These are phyloP conservation scores for Huntiella moniliformis DNA, from an alignment of 2,329 filamentous ascomycete species.

Conservation along the genomic window DNA sequence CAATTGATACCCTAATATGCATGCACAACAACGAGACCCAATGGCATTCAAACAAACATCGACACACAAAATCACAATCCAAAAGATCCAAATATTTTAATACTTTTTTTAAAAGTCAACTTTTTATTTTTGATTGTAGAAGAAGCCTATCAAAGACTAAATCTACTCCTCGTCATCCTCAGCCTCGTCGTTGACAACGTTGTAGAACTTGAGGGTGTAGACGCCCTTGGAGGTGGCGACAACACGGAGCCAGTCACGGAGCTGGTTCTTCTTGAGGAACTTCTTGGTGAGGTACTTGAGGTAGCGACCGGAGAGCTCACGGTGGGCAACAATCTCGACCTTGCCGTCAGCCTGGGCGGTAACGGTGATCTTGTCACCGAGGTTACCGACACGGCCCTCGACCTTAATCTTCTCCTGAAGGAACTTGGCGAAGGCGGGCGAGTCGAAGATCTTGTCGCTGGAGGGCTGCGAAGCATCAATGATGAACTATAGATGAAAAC, in stretches of 20 bases:
- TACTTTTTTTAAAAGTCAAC: slow-evolving; percentile 5
- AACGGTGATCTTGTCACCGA: slow-evolving; percentile 84
- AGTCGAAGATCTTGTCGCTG: slow-evolving; percentile 99
- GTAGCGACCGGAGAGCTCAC: slow-evolving; percentile 95
- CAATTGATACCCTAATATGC: too few species aligned
- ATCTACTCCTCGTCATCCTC: slow-evolving; percentile 97
- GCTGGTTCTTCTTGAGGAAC: slow-evolving; percentile 99
- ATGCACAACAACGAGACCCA: neutral
- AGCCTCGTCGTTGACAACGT: slow-evolving; percentile 94
- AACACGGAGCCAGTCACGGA: slow-evolving; percentile 98
- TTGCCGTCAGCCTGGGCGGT: slow-evolving; percentile 86
- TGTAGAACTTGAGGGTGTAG: slow-evolving; percentile 99
- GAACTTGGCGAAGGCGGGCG: slow-evolving; percentile 98
- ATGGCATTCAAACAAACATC: neutral
- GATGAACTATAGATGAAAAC: slow-evolving; percentile 49
- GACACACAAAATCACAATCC: neutral
- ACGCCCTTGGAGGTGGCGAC: slow-evolving; percentile 96
- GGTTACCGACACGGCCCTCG: slow-evolving; percentile 93
- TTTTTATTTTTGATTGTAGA: slow-evolving; percentile 12
- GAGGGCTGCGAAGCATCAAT: slow-evolving; percentile 98
- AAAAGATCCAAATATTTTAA: neutral
- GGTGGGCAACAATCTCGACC: slow-evolving; percentile 94
- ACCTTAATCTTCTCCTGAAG: slow-evolving; percentile 99
- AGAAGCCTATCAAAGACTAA: slow-evolving; percentile 8
- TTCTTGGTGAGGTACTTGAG: slow-evolving; percentile 99